Percentiles rank a stretch among this genome's conserved stretches.
These are phyloP conservation scores for Cornus controversa DNA, from an alignment of 148 eudicot species.

Conservation along the genomic window DNA sequence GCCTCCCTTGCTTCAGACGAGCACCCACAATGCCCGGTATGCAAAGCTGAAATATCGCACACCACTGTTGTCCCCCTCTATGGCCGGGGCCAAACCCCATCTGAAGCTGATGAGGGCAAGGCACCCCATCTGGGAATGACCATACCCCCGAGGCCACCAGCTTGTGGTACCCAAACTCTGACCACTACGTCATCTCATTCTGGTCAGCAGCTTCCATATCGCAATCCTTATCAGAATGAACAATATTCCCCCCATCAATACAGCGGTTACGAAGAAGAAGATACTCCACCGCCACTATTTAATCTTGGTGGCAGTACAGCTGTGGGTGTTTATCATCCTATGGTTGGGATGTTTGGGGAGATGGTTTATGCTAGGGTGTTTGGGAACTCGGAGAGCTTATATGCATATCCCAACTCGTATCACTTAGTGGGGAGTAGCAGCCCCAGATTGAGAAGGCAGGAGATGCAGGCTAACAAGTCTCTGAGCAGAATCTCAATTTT, in stretches of 20 bases:
- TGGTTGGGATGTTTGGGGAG: conserved; percentile 65
- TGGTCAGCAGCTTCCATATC: conserved; percentile 30
- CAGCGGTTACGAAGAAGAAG: conserved; percentile 20
- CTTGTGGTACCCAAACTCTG: conserved; percentile 48
- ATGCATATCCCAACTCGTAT: conserved; percentile 48
- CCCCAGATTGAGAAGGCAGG: conserved; percentile 63
- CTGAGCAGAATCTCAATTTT: conserved; percentile 59
- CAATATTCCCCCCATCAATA: conserved; percentile 11
- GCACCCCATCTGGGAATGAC: no score
- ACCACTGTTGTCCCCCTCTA: conserved; percentile 69
- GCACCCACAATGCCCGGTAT: conserved; percentile 71
- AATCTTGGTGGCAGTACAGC: conserved; percentile 23
- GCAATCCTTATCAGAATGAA: conserved; percentile 33
- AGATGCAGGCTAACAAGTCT: conserved; percentile 55
- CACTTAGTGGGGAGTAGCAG: conserved; percentile 28
- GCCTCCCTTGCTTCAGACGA: conserved; percentile 51
- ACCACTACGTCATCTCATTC: conserved; percentile 34
- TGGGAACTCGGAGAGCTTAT: conserved; percentile 56
- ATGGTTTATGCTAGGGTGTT: conserved; percentile 75
- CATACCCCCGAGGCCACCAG: conserved; percentile 70
- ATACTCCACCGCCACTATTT: conserved; percentile 22
- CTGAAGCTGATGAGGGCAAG: conserved; percentile 26
- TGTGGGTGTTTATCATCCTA: conserved; percentile 29
- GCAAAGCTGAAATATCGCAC: conserved; percentile 73
- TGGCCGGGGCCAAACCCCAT: conserved; percentile 49